Conservation (phyloP, 192 early-diverging fungal species). For the Gamsiella multidivaricata region DNA sequence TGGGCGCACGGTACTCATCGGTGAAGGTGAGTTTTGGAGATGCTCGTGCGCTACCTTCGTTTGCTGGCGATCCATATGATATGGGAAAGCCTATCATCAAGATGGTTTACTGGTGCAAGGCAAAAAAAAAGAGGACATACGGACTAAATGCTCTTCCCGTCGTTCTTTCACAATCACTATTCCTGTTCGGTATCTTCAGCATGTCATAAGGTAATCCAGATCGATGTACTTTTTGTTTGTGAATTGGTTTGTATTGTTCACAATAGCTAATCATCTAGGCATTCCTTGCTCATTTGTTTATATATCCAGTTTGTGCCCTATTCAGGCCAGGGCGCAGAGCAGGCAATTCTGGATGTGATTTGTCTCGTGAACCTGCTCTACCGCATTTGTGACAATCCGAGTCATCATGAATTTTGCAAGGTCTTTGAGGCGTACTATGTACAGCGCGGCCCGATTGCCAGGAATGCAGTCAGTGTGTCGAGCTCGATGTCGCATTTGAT, state of each 20-base stretch:
- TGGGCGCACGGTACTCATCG: constrained; percentile 36
- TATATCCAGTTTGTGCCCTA: constrained; percentile 33
- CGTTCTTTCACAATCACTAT: background rate
- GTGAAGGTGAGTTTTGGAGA: constrained; percentile 30
- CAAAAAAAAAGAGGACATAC: background rate
- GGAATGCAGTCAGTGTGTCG: constrained; percentile 20
- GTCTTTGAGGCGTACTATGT: constrained; percentile 23
- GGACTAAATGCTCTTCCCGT: background rate
- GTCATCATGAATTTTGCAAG: constrained; percentile 10
- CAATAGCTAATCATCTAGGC: background rate
- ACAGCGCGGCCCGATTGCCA: constrained; percentile 12
- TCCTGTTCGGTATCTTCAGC: background rate
- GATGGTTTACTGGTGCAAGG: too few relatives aligned
- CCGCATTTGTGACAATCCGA: constrained; percentile 2
- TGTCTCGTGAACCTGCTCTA: constrained; percentile 36
- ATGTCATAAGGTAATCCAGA: constrained; percentile 35
- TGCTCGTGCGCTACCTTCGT: too few relatives aligned
- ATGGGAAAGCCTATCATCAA: too few relatives aligned
- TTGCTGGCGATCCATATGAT: too few relatives aligned
- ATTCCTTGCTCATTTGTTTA: background rate
- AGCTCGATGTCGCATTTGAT: constrained; percentile 34
- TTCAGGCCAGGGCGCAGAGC: constrained; percentile 45
- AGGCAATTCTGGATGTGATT: constrained; percentile 41
- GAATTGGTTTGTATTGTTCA: background rate
- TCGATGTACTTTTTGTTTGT: background rate